A percentile compares a stretch with the other conserved stretches of the same genome.
These are phyloP conservation scores for Arthrobotrys sinensis DNA, from an alignment of 2,329 filamentous ascomycete species.

Conservation along the genomic window DNA sequence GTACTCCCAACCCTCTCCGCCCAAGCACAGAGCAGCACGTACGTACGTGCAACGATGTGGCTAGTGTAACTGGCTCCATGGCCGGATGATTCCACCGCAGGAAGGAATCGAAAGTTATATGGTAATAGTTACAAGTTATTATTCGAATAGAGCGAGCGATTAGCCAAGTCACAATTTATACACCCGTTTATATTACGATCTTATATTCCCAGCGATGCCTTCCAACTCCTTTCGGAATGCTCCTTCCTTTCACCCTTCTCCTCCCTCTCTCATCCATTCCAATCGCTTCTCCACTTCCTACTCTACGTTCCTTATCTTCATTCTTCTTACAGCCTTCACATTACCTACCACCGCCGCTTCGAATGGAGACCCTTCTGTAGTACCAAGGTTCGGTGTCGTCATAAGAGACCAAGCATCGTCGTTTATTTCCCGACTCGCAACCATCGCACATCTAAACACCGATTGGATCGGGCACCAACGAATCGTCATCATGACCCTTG, in stretches of 20 bases:
- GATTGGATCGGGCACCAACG: constrained; percentile 39
- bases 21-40: constrained; percentile 56
- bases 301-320: constrained; percentile 18
- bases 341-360: constrained; percentile 32
- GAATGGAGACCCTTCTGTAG: constrained; percentile 42
- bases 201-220: constrained; percentile 34
- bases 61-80: constrained; percentile 59
- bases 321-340: constrained; percentile 40
- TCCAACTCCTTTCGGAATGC: constrained; percentile 17
- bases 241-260: constrained; percentile 5
- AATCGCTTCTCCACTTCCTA: neutral
- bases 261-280: constrained; percentile 18
- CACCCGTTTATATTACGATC: constrained; percentile 25
- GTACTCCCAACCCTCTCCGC: constrained; percentile 15
- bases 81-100: constrained; percentile 34
- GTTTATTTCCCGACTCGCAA: constrained; percentile 26
- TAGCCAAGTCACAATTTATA: constrained; percentile 9
- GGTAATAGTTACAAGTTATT: constrained; percentile 1
- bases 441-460: constrained; percentile 28
- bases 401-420: constrained; percentile 44
- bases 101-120: constrained; percentile 21
- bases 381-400: constrained; percentile 47
- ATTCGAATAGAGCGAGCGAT: constrained; percentile 20
- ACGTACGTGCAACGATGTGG: constrained; percentile 56
- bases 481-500: constrained; percentile 53